These are phyloP conservation scores for Phytophthora gonapodyides DNA, from an alignment of 352 stramenopile species.

Conservation along the genomic window DNA sequence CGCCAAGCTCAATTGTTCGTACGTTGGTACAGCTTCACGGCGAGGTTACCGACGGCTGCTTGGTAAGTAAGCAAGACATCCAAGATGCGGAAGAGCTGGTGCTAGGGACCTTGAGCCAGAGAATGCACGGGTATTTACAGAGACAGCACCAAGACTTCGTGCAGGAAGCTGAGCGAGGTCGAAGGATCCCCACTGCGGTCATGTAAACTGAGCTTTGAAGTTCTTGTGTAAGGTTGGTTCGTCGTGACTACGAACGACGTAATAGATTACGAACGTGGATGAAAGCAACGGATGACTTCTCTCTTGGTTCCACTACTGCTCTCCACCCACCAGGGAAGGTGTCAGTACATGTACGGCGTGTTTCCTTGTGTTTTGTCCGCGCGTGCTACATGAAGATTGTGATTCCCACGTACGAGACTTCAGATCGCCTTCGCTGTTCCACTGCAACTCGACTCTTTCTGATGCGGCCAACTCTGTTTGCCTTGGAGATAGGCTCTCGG, in stretches of 20 bases:
- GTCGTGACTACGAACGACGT: too few relatives aligned
- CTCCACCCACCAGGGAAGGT: too few relatives aligned
- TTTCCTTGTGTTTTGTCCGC: too few relatives aligned
- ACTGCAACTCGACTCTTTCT: slow-evolving; percentile 13
- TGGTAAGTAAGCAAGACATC: not conserved
- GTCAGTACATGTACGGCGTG: too few relatives aligned
- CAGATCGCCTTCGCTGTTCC: slow-evolving; percentile 4
- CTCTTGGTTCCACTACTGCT: too few relatives aligned
- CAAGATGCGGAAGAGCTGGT: slow-evolving; percentile 9
- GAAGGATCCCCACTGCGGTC: not conserved
- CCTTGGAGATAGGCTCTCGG: slow-evolving; percentile 1
- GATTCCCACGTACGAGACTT: too few relatives aligned
- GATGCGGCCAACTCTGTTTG: slow-evolving; percentile 19
- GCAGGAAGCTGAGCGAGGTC: slow-evolving; percentile 1
- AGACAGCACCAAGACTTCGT: slow-evolving; percentile 6
- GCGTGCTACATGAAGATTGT: too few relatives aligned
- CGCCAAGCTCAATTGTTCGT: slow-evolving; percentile 6
- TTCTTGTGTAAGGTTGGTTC: too few relatives aligned
- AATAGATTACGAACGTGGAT: too few relatives aligned
- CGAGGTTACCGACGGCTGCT: not conserved
- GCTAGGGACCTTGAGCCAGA: slow-evolving; percentile 9
- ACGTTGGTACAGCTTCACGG: slow-evolving; percentile 17
- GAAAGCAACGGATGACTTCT: too few relatives aligned
- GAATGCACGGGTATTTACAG: slow-evolving; percentile 9
- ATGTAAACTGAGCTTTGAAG: too few relatives aligned